phyloP scores from a whole-genome alignment of 345 rosid species.

The Eucalyptus leucophloia region DNA sequence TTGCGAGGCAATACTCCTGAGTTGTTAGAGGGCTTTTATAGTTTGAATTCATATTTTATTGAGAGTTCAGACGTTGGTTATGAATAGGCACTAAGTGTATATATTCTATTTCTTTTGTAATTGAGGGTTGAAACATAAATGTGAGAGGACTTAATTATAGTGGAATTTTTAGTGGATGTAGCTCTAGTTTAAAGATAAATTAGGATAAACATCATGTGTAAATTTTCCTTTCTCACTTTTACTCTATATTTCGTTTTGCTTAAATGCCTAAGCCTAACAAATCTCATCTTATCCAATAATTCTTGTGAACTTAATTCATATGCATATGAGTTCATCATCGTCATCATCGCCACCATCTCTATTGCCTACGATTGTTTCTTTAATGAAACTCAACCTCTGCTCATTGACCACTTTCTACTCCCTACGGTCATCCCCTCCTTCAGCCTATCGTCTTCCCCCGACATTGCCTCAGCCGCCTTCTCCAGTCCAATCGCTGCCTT shows the following conservation, averaged over 20 bases:
- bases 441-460: background rate
- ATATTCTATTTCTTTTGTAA: background rate
- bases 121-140: no score
- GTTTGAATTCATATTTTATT: no score
- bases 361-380: background rate
- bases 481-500: background rate
- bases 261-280: background rate
- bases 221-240: no score
- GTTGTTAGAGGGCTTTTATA: no score
- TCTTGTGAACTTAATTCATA: background rate
- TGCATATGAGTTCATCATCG: background rate
- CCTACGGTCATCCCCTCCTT: background rate
- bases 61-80: accelerated
- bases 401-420: background rate
- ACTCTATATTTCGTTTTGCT: no score
- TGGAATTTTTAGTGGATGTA: background rate
- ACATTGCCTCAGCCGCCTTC: background rate
- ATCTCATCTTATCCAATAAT: background rate
- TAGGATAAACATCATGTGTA: background rate
- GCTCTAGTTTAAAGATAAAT: no score
- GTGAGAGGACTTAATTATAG: background rate
- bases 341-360: background rate
- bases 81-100: background rate
- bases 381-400: background rate
- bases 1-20: no score